Base-by-base conservation (phyloP, 169 alveolate species). In the Plasmodium inui region DNA sequence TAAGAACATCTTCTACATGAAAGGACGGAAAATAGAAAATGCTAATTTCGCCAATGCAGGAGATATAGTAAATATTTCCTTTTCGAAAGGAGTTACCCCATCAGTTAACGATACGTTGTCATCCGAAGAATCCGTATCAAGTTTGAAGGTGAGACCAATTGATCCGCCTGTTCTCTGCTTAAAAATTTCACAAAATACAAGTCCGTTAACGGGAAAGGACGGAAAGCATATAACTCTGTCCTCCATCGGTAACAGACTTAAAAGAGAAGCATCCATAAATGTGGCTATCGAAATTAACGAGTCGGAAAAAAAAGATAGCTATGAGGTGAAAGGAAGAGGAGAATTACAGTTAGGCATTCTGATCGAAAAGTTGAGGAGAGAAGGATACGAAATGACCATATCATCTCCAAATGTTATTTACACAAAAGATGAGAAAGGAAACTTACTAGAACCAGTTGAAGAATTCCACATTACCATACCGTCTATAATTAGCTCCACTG, bases 291-390 rank as follows among this genome's bases (percentile, higher is more conserved):
- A 96, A 84, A 98, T 98, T 3, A 92, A 55, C 34, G 98, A 95
- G 53, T 86, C 94, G 7, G 97, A 96, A 71, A 97, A 94, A 10
- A 96, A 96, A 53, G 97, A 92, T 71, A 96, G 96, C 44, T 95
- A 96, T 67, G 95, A 93, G 37, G 94, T 98, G 19, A 95, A 97
- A 41, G 99, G 99, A 0, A 94, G 99, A 91, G 99, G 99, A 0
- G 99, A 98, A 92, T 96, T 98, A 17, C 99, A 98, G 96, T 93
- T 98, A 44, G 99, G 99, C 28, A 97, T 99, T 44, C 96, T 99
- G 41, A 93, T 99, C 71, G 99, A 99, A 96, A 98, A 97, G 78
- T 97, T 99, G 98, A 96, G 99, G 26, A 96, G 99, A 80, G 99
- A 98, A 95, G 99, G 99, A 22, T 98, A 96, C 89, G 99, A 99